Conservation (phyloP, 345 rosid genomes). For the Anacardium occidentale region DNA sequence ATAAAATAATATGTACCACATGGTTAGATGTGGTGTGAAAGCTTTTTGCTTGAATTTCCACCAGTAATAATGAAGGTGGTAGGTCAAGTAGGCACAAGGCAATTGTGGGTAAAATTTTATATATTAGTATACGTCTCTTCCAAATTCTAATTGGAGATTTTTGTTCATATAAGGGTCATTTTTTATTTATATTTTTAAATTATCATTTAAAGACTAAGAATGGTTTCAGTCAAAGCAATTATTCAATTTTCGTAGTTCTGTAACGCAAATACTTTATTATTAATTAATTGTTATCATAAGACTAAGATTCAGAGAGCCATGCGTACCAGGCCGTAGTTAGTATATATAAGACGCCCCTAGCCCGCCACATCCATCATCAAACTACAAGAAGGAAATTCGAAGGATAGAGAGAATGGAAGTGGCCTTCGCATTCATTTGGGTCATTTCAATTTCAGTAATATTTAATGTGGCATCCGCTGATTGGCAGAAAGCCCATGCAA, state of each 20-base stretch:
- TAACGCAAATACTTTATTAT: slow-evolving; percentile 9
- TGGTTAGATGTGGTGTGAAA: neutral
- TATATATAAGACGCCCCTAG: slow-evolving; percentile 36
- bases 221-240: slow-evolving; percentile 10
- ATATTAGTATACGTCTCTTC: no score
- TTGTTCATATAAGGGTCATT: no score
- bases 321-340: slow-evolving; percentile 6
- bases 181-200: no score
- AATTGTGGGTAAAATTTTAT: no score
- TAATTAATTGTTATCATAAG: slow-evolving; percentile 14
- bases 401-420: slow-evolving; percentile 29
- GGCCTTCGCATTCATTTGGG: slow-evolving; percentile 14
- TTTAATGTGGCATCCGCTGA: slow-evolving; percentile 38
- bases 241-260: slow-evolving; percentile 17
- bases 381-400: neutral
- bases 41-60: neutral
- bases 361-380: slow-evolving; percentile 21
- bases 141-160: no score
- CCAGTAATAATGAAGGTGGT: neutral
- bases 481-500: slow-evolving; percentile 56
- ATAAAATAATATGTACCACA: no score
- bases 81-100: neutral
- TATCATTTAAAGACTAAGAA: slow-evolving; percentile 14
- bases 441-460: slow-evolving; percentile 31
- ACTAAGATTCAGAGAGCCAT: neutral